A percentile compares a stretch with the other conserved stretches of the same genome.
Conservation (phyloP, 176 grass and related monocot species). For the Ensete glaucum region DNA sequence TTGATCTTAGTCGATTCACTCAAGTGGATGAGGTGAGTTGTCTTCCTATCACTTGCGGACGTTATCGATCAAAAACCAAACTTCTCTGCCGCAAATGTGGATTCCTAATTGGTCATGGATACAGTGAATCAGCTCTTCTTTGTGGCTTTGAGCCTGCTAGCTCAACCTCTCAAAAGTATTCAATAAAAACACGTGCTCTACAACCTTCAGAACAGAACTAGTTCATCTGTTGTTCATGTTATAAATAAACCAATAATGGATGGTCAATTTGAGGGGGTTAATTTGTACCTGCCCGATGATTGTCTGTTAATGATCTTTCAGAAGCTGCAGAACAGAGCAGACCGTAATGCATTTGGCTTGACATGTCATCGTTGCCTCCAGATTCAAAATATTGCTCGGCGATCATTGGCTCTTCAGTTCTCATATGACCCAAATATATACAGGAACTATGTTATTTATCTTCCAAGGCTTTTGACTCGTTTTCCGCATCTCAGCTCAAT, state of each 20-base stretch:
- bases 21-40: conserved; percentile 48
- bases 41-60: conserved; percentile 35
- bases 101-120: conserved; percentile 35
- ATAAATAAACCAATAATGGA: conserved; percentile 32
- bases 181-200: conserved; percentile 58
- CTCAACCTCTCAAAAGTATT: conserved; percentile 42
- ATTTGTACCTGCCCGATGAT: conserved; percentile 45
- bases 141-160: conserved; percentile 46
- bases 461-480: conserved; percentile 47
- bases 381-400: conserved; percentile 59
- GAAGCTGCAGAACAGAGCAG: conserved; percentile 41
- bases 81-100: conserved; percentile 64
- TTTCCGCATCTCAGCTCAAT: conserved; percentile 47
- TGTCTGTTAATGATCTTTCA: conserved; percentile 63
- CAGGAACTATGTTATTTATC: conserved; percentile 38
- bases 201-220: conserved; percentile 32
- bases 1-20: conserved; percentile 62
- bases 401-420: conserved; percentile 50
- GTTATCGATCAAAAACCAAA: conserved; percentile 50
- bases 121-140: conserved; percentile 49
- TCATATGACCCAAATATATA: conserved; percentile 56
- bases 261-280: conserved; percentile 20
- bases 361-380: conserved; percentile 74
- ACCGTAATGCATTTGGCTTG: conserved; percentile 72
- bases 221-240: conserved; percentile 17